Evolutionary conservation across 192 early-diverging fungal species (phyloP), one percentile per base, ranked within the genome.

Genomic region (Coemansia sp.): DNA sequence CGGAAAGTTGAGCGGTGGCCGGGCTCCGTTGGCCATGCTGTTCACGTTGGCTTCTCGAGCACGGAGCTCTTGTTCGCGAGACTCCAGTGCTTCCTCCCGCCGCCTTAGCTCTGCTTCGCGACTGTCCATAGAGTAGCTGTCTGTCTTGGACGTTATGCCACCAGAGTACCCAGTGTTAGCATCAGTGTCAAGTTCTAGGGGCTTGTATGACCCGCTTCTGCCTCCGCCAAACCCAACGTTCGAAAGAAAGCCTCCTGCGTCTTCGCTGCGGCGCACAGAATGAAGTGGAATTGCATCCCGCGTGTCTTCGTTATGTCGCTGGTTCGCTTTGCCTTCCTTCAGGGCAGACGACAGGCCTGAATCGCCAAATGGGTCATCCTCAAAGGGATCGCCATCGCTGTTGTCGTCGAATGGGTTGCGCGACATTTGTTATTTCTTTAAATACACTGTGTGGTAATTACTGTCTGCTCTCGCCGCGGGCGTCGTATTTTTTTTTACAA

Each of bases 1-100:
- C 4, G 91, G 92, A 60, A 92, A 92, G 57, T 88, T 89, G 74
- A 92, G 91, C 34, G 88, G 82, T n/a, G 88, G 87, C 34, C 87
- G 74, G 20, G 84, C 68, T 13, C 86, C 87, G 27, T 73, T 72
- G 0, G 66, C 70, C 70, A 79, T 44, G 29, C 70, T 68, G 15
- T 83, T 75, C 57, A 89, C 72, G 50, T 84, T 82, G 30, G 66
- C 83, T 64, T 91, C 87, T 53, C 89, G 86, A 37, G 82, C 65
- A 42, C 78, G 67, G 10, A 95, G 79, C 38, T 83, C 84, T 22
- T 84, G 81, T 68, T 95, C 93, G 30, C 93, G 83, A 0, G 84
- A 85, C 4, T 85, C 87, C n/a, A 95, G 82, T 28, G 87, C 90
- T 36, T 85, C 83, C 62, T 94, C 92, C 17, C 88, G 82, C 36